phyloP scores from a whole-genome alignment of 2,329 filamentous ascomycete species.

The Xylariomycetidae sp. region DNA sequence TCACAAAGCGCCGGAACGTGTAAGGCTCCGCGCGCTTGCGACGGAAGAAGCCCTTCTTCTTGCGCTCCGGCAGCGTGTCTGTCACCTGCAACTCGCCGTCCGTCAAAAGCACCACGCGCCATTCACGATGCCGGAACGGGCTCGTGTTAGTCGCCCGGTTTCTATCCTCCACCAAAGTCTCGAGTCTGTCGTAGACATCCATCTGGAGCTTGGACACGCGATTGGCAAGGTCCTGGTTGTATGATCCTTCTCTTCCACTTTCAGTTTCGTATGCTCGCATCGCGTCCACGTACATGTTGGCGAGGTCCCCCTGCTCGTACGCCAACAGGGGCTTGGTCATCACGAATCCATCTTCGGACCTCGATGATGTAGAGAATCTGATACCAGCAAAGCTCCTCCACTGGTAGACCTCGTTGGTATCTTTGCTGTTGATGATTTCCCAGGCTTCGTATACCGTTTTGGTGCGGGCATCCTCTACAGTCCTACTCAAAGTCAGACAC shows the following conservation, averaged over 20 bases:
- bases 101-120: constrained; percentile 16
- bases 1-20: constrained; percentile 10
- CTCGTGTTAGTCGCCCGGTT: constrained; percentile 14
- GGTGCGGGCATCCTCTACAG: constrained; percentile 1
- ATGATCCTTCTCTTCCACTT: constrained; percentile 12
- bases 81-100: constrained; percentile 17
- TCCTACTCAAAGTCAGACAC: constrained; percentile 3
- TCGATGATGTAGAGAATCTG: constrained; percentile 7
- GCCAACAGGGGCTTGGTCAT: constrained; percentile 7
- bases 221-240: constrained; percentile 19
- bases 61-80: constrained; percentile 17
- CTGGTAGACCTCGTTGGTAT: constrained; percentile 1
- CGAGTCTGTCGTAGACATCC: constrained; percentile 11
- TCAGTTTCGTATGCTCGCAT: constrained; percentile 10
- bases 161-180: constrained; percentile 14
- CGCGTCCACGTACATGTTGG: constrained; percentile 13
- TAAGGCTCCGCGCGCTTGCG: constrained; percentile 7
- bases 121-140: constrained; percentile 17
- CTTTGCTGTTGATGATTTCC: constrained; percentile 4
- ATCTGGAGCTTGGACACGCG: constrained; percentile 10
- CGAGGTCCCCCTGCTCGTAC: constrained; percentile 17
- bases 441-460: constrained; percentile 13
- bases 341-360: constrained; percentile 11
- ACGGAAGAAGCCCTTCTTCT: constrained; percentile 15
- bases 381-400: constrained; percentile 17